Conservation (phyloP, 768 basidiomycete genomes). For the Russula abietina region DNA sequence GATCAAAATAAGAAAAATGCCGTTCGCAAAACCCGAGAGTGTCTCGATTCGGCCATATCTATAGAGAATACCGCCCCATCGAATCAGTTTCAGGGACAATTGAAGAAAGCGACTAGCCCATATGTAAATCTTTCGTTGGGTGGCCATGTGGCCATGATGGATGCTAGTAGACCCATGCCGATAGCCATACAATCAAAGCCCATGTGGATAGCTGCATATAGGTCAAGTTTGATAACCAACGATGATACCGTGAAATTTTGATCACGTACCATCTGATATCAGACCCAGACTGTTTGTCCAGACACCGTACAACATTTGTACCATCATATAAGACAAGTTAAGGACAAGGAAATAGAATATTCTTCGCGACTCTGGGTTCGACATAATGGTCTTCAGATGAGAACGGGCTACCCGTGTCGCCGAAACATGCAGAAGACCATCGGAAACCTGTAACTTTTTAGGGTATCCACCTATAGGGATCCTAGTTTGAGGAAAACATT, state of each 20-base stretch:
- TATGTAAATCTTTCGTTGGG: slow-evolving; percentile 94
- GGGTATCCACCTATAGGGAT: slow-evolving; percentile 18
- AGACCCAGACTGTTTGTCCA: slow-evolving; percentile 97
- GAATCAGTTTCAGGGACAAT: neutral
- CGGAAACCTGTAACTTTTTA: slow-evolving; percentile 17
- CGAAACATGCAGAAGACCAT: slow-evolving; percentile 28
- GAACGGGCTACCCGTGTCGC: slow-evolving; percentile 38
- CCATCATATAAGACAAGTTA: slow-evolving; percentile 92
- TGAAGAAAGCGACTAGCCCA: slow-evolving; percentile 48
- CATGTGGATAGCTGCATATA: slow-evolving; percentile 87
- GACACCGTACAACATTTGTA: slow-evolving; percentile 95
- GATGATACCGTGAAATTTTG: neutral
- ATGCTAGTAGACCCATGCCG: slow-evolving; percentile 89
- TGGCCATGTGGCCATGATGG: slow-evolving; percentile 97
- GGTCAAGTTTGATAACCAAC: neutral
- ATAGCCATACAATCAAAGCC: slow-evolving; percentile 99
- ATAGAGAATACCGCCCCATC: neutral
- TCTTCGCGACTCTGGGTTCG: slow-evolving; percentile 86
- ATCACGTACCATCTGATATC: slow-evolving; percentile 80
- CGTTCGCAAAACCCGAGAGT: slow-evolving; percentile 95
- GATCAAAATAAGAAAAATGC: slow-evolving; percentile 87
- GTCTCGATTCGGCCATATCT: slow-evolving; percentile 97
- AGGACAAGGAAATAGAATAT: slow-evolving; percentile 96
- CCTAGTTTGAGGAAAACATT: neutral
- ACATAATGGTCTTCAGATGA: slow-evolving; percentile 86